Conservation (phyloP, 2,329 filamentous ascomycete species). For the Neonectria sp. region DNA sequence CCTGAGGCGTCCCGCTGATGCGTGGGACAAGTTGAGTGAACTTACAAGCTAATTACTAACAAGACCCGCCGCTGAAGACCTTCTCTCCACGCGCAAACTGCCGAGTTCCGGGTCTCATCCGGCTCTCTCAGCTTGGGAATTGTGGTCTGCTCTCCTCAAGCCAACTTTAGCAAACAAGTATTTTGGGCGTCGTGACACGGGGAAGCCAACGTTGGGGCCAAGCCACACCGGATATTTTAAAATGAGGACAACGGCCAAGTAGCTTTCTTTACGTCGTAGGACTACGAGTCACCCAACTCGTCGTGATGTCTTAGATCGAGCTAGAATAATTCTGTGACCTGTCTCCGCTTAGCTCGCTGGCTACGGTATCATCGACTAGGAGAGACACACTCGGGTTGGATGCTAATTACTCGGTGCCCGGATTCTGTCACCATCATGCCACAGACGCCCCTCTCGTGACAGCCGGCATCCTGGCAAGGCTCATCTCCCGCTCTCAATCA, state of each 20-base stretch:
- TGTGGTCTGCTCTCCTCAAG: background rate
- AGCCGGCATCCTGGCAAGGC: background rate
- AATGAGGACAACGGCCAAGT: background rate
- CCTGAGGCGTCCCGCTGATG: background rate
- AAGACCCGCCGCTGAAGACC: background rate
- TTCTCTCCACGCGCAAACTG: background rate
- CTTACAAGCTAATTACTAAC: background rate
- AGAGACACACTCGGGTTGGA: too few relatives aligned
- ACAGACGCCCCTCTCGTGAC: background rate
- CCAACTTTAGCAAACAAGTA: background rate
- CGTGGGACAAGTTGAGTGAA: too few relatives aligned
- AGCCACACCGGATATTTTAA: conserved; percentile 6
- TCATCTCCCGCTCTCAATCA: background rate
- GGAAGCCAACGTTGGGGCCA: background rate
- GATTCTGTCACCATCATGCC: background rate
- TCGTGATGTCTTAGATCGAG: background rate
- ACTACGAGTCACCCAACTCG: too few relatives aligned
- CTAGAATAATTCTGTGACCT: background rate
- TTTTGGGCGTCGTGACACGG: background rate
- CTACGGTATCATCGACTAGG: too few relatives aligned
- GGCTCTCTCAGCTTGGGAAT: background rate
- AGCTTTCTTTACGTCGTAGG: background rate
- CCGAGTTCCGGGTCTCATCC: background rate
- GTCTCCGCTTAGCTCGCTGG: background rate
- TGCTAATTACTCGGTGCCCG: too few relatives aligned